Conservation (phyloP, 345 rosid genomes). For the Dimocarpus longan region DNA sequence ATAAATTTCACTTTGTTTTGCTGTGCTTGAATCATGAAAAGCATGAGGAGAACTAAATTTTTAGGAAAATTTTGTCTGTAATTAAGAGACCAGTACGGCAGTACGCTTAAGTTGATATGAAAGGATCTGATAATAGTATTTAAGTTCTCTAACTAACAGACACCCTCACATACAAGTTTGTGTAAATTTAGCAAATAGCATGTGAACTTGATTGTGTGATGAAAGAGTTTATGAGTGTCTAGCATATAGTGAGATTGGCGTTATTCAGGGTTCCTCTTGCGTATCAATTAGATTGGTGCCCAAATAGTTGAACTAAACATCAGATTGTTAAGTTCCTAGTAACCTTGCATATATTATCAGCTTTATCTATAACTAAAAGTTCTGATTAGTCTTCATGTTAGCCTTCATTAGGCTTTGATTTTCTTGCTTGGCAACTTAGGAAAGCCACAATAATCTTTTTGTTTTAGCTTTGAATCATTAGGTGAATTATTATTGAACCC, state of each 20-base stretch:
- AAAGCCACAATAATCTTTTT: neutral
- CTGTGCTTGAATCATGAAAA: neutral
- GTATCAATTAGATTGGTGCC: neutral
- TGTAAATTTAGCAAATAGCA: neutral
- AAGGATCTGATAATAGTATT: too few species aligned
- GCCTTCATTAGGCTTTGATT: neutral
- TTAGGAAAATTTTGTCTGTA: neutral
- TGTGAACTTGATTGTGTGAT: neutral
- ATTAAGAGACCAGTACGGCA: too few species aligned
- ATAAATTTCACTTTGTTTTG: neutral
- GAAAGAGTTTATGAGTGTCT: neutral
- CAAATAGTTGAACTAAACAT: neutral
- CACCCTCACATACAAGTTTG: neutral
- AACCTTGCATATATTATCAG: neutral
- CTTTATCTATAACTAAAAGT: neutral
- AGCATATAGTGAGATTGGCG: neutral
- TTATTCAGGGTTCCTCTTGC: neutral
- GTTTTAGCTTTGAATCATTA: neutral
- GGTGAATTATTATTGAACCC: neutral
- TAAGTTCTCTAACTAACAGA: too few species aligned
- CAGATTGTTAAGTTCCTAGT: neutral
- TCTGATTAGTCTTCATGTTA: neutral
- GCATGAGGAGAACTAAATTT: neutral
- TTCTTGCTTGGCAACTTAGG: neutral
- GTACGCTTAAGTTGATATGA: too few species aligned